Evolutionary conservation across 1,284 basidiomycete genomes (phyloP), one percentile per base, ranked within the genome.

Genomic region (Irpex rosettiformis): DNA sequence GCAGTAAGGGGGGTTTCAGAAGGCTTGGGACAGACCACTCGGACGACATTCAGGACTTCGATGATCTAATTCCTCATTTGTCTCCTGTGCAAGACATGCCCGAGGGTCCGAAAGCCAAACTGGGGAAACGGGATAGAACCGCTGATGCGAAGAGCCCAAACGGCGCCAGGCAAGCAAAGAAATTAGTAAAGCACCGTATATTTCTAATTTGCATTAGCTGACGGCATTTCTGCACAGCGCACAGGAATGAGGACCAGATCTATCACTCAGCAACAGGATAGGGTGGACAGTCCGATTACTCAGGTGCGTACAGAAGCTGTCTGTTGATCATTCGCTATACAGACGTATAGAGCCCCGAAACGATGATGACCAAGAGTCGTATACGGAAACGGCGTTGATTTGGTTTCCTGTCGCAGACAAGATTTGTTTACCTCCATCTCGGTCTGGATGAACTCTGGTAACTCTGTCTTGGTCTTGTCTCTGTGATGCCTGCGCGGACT

Each of bases 41-140:
- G 6, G 71, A 73, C 57, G 72, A 72, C 18, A 71, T 71, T 53
- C 55, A 65, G n/a, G 67, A 67, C 29, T 69, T 72, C 42, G 69
- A 72, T 21, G 70, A 69, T 28, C 56, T 52, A 21, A 45, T 33
- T 27, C n/a, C 25, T 16, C 48, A 27, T 13, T 10, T 16, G 24
- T 51, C 48, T 3, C 48, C 48, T 16, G 22, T 51, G 25, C 48
- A 51, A 29, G 27, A 51, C 22, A 8, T 51, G 7, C 48, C 48
- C 2, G 48, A 51, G 24, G 27, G 22, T 4, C 25, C 48, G 7
- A 69, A 70, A 58, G 60, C 67, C 21, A 57, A 52, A 27, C 57
- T 60, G n/a, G 54, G 61, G 10, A 59, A 63, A 28, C 42, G 62
- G 22, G 45, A 37, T 2, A 61, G 55, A 25, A 45, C 57, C 18